Conservation (phyloP, 1,139 yeast species). For the Pneumocystis wakefieldiae region DNA sequence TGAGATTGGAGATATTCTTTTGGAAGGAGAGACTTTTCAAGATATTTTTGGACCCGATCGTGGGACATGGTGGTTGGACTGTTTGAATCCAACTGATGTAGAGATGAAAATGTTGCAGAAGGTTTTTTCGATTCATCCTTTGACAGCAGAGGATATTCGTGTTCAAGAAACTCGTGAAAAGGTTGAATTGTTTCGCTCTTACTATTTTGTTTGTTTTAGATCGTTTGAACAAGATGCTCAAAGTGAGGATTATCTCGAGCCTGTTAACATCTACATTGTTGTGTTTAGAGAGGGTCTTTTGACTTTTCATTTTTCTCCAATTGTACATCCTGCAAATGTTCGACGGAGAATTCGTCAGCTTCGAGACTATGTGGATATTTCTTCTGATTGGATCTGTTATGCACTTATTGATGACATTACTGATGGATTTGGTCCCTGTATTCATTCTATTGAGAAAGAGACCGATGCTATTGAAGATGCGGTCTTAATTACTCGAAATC, state of each 20-base stretch:
- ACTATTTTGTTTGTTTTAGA: conserved; percentile 71
- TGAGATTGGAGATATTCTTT: conserved; percentile 60
- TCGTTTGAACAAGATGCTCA: conserved; percentile 64
- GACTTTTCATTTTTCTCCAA: conserved; percentile 74
- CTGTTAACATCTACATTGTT: conserved; percentile 73
- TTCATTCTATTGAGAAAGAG: conserved; percentile 72
- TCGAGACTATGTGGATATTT: conserved; percentile 71
- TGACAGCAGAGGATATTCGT: conserved; percentile 65
- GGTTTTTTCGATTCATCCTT: conserved; percentile 72
- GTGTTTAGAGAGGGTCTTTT: conserved; percentile 74
- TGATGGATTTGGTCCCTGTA: conserved; percentile 84
- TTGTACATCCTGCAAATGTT: conserved; percentile 70
- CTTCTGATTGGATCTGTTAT: conserved; percentile 88
- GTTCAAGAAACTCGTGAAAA: conserved; percentile 79
- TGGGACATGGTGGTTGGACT: conserved; percentile 58
- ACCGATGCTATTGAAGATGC: conserved; percentile 88
- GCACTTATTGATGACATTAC: conserved; percentile 89
- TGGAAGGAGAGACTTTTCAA: conserved; percentile 48
- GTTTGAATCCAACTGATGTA: conserved; percentile 51
- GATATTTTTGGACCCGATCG: conserved; percentile 49
- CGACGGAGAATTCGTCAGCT: conserved; percentile 84
- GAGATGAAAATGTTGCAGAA: conserved; percentile 51
- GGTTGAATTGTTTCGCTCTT: conserved; percentile 58
- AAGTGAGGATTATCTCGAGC: conserved; percentile 70
- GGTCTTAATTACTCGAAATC: conserved; percentile 45